These are phyloP conservation scores for Boletus rubropictus DNA, from an alignment of 768 basidiomycete genomes.

Conservation along the genomic window DNA sequence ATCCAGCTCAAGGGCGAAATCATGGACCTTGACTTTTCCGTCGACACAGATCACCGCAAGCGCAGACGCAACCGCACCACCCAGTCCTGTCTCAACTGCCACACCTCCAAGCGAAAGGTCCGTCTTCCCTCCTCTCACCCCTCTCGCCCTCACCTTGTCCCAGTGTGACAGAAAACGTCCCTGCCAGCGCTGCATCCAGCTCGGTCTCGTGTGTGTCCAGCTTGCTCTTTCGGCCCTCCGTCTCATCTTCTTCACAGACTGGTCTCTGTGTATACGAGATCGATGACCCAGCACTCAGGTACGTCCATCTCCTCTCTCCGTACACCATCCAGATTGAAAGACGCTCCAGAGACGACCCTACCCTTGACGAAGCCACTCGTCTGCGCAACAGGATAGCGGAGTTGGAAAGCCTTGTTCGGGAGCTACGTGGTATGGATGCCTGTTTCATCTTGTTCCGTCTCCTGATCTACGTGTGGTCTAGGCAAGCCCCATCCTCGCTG, in stretches of 20 bases:
- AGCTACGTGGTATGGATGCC: conserved; percentile 60
- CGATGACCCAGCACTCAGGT: conserved; percentile 82
- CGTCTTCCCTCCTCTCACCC: conserved; percentile 13
- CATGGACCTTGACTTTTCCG: conserved; percentile 71
- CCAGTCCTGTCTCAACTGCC: conserved; percentile 82
- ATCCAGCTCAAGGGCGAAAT: conserved; percentile 70
- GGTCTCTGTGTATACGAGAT: conserved; percentile 94
- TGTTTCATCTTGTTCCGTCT: conserved; percentile 5
- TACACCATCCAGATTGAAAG: background rate
- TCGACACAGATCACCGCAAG: conserved; percentile 73
- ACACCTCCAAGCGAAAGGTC: conserved; percentile 92
- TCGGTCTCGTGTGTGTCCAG: conserved; percentile 61
- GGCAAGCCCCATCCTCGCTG: conserved; percentile 86
- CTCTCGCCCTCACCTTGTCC: conserved; percentile 6
- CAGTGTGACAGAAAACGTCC: conserved; percentile 88
- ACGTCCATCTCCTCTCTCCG: conserved; percentile 1
- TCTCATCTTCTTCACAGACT: conserved; percentile 44
- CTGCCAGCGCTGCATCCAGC: conserved; percentile 84
- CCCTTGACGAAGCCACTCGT: conserved; percentile 80
- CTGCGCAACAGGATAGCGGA: conserved; percentile 86
- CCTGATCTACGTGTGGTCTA: conserved; percentile 26
- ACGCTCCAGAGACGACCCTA: conserved; percentile 68
- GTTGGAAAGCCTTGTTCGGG: conserved; percentile 86
- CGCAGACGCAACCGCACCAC: conserved; percentile 89
- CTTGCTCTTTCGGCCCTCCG: background rate